Base-by-base conservation (phyloP, 148 eudicot species). In the Fagopyrum homotropicum region DNA sequence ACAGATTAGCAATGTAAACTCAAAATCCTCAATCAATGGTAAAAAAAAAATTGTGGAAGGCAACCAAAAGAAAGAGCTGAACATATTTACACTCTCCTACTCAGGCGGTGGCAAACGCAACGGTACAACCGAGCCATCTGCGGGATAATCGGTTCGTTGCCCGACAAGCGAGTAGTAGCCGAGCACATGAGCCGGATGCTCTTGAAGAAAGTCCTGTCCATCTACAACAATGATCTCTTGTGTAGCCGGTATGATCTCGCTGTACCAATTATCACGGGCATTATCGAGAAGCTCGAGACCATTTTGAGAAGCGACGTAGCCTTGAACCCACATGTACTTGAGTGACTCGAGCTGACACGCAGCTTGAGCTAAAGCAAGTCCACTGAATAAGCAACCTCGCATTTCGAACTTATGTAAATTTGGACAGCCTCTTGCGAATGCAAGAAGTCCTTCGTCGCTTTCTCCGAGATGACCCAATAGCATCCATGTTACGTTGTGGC, bases 251-350 rank as follows among this genome's bases (percentile, higher is more conserved):
- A 96, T 92, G 59, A 90, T 72, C 84, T 96, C 99, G 15, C 89
- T 92, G 74, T 90, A 89, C 99, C 99, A 92, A 60, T 70, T 84
- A 1, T 93, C 91, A 7, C 90, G 87, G 3, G 75, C 89, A 97
- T 86, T 88, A 26, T 72, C 75, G 16, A 86, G 75, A 44, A 89
- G 84, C 74, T 86, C 90, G 8, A 75, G 77, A 6, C 92, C 93
- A 15, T 14, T 73, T 50, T 74, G 72, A 40, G 90, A 84, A 7
- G 87, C 87, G 66, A 87, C 77, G 66, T 88, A 96, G 59, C 98
- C 98, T 84, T 92, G 98, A 6, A 92, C 94, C 99, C 99, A 96
- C 88, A 96, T 78, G 81, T 92, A 92, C 84, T 89, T 90, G 29
- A 96, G 74, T 50, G 90, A 83, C n/a, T 45, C 75, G 44, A 96